These are phyloP conservation scores for Eimeria acervulina DNA, from an alignment of 169 alveolate species.

Conservation along the genomic window DNA sequence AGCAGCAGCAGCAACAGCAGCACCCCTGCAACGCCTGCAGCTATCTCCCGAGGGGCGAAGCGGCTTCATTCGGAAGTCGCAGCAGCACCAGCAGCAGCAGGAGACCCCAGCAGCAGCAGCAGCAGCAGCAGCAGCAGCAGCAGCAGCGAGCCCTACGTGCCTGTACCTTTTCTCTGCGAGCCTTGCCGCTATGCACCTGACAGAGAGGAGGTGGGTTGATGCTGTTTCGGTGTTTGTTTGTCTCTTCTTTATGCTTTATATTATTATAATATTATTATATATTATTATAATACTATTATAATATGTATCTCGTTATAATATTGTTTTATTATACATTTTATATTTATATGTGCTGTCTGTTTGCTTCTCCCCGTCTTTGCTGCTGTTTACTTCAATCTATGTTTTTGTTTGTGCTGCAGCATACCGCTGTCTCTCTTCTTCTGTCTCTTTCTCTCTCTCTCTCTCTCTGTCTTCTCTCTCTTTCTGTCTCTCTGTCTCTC, in stretches of 20 bases:
- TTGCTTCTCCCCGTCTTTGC: neutral
- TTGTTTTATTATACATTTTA: too few relatives aligned
- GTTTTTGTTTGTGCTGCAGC: too few relatives aligned
- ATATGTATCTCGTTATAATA: too few relatives aligned
- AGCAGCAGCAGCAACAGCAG: constrained; percentile 60
- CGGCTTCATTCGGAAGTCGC: constrained; percentile 3
- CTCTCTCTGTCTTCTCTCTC: too few relatives aligned
- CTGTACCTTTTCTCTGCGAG: constrained; percentile 54
- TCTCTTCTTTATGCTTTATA: neutral
- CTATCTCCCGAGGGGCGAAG: neutral
- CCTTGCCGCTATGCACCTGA: constrained; percentile 42
- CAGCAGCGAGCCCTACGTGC: neutral
- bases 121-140: constrained; percentile 30
- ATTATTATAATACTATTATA: too few relatives aligned
- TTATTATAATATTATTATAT: too few relatives aligned
- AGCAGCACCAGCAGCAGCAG: constrained; percentile 33
- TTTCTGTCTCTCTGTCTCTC: too few relatives aligned
- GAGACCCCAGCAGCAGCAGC: constrained; percentile 42
- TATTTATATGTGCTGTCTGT: neutral
- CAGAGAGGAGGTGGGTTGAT: constrained; percentile 8
- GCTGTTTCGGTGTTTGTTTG: too few relatives aligned
- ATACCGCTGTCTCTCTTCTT: too few relatives aligned
- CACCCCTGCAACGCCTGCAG: neutral
- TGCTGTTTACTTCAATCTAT: neutral
- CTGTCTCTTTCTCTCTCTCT: too few relatives aligned